Evolutionary conservation across 106 monocot species (phyloP).

Genomic region (Apostasia ramifera): DNA sequence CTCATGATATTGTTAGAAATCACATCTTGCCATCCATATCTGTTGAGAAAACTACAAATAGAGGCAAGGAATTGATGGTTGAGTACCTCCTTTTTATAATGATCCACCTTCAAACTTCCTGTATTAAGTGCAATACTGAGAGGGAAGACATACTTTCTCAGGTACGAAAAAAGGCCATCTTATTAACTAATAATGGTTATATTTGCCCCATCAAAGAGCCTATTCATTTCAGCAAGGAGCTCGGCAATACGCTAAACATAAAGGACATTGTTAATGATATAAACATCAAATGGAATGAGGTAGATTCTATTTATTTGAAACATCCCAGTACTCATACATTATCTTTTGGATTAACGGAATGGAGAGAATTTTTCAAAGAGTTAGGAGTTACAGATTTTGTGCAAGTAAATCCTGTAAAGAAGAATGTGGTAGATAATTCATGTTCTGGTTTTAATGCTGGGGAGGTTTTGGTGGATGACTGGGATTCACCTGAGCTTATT

Average conservation of each 20-base stretch:
- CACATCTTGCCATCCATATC: constrained; percentile 37
- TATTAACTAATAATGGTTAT: constrained; percentile 51
- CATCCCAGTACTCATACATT: constrained; percentile 27
- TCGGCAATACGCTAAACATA: constrained; percentile 35
- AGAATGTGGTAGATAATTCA: constrained; percentile 21
- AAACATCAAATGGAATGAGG: constrained; percentile 34
- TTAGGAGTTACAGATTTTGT: constrained; percentile 65
- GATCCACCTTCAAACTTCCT: constrained; percentile 47
- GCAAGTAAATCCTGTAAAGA: constrained; percentile 34
- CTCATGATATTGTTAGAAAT: constrained; percentile 46
- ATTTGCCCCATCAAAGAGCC: constrained; percentile 36
- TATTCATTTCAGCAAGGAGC: constrained; percentile 48
- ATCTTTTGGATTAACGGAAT: constrained; percentile 12
- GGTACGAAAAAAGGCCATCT: constrained; percentile 12
- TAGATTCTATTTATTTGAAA: constrained; percentile 40
- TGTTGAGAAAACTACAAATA: constrained; percentile 5
- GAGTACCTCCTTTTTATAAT: constrained; percentile 55
- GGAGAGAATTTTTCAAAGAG: constrained; percentile 48
- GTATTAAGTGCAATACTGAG: constrained; percentile 25
- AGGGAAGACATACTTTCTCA: constrained; percentile 28
- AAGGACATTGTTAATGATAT: constrained; percentile 22
- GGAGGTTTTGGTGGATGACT: constrained; percentile 22
- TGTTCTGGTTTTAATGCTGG: neutral
- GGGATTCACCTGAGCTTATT: constrained; percentile 56
- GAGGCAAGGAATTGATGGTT: constrained; percentile 22